phyloP scores from a whole-genome alignment of 169 alveolate species.

The Haemoproteus tartakovskyi region DNA sequence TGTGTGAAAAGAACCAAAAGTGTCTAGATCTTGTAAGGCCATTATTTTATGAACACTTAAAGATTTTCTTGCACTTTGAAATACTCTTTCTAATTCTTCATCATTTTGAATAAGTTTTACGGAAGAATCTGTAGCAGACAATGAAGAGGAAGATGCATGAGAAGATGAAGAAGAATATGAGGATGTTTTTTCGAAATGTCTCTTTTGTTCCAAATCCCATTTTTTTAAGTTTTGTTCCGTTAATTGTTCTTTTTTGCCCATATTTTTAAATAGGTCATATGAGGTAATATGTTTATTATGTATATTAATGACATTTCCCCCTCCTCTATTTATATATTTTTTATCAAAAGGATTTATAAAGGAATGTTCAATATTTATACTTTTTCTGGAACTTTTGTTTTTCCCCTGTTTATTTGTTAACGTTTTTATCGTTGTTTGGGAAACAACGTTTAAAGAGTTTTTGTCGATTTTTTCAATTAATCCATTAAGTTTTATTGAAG shows the following conservation, averaged over 20 bases:
- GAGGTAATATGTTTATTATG: not conserved
- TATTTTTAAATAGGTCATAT: not conserved
- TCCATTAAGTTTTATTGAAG: no score
- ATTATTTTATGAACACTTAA: conserved; percentile 53
- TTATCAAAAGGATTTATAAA: conserved; percentile 53
- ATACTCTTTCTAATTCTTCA: conserved; percentile 40
- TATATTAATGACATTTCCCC: not conserved
- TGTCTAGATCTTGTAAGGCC: no score
- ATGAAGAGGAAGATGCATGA: not conserved
- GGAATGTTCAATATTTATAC: conserved; percentile 52
- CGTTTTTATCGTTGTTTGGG: no score
- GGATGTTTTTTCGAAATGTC: not conserved
- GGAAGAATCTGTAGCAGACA: conserved; percentile 37
- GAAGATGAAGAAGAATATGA: not conserved
- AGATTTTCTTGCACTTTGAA: conserved; percentile 57
- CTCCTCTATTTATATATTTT: conserved; percentile 4
- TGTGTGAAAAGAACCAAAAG: no score
- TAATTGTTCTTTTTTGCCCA: not conserved
- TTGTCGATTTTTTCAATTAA: no score
- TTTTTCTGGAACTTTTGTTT: conserved; percentile 24
- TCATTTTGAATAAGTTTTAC: conserved; percentile 58
- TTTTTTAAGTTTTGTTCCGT: not conserved
- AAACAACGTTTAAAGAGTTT: no score
- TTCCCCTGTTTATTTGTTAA: no score
- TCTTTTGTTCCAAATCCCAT: not conserved